Conservation (phyloP, 441 rosid genomes). For the Manihot esculenta region DNA sequence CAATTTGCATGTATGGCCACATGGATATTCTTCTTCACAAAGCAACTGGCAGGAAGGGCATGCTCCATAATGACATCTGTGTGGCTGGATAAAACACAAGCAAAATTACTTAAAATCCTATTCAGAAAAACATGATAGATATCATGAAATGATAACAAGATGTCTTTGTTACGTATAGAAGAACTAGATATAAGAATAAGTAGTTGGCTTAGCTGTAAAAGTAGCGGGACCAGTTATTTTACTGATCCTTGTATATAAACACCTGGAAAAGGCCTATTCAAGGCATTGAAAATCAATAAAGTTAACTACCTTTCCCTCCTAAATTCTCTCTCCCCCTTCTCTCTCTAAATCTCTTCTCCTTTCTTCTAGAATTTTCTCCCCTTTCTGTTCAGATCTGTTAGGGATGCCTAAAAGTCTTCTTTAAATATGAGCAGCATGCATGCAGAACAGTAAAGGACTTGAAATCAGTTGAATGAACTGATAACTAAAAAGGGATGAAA, state of each 20-base stretch:
- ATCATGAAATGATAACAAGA: neutral
- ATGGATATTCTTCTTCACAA: slow-evolving; percentile 81
- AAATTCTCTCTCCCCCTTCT: too few relatives aligned
- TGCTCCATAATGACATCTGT: slow-evolving; percentile 91
- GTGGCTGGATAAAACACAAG: slow-evolving; percentile 52
- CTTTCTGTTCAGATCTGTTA: too few relatives aligned
- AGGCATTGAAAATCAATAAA: too few relatives aligned
- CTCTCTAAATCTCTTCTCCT: too few relatives aligned
- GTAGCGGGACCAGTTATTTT: too few relatives aligned
- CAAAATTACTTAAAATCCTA: neutral
- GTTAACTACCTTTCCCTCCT: too few relatives aligned
- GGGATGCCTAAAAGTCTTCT: too few relatives aligned
- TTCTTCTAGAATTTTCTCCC: too few relatives aligned
- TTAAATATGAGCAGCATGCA: neutral
- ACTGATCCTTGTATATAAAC: too few relatives aligned
- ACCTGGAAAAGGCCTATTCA: too few relatives aligned
- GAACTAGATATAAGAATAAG: too few relatives aligned
- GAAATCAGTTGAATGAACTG: neutral
- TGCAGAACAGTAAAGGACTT: neutral
- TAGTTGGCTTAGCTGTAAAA: too few relatives aligned
- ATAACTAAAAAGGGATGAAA: neutral
- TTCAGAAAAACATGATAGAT: slow-evolving; percentile 9
- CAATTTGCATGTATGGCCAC: slow-evolving; percentile 78
- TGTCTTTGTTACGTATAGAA: neutral
- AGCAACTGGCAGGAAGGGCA: slow-evolving; percentile 74